Evolutionary conservation across 1,139 yeast species (phyloP).

Genomic region (Kodamaea anthophila): DNA sequence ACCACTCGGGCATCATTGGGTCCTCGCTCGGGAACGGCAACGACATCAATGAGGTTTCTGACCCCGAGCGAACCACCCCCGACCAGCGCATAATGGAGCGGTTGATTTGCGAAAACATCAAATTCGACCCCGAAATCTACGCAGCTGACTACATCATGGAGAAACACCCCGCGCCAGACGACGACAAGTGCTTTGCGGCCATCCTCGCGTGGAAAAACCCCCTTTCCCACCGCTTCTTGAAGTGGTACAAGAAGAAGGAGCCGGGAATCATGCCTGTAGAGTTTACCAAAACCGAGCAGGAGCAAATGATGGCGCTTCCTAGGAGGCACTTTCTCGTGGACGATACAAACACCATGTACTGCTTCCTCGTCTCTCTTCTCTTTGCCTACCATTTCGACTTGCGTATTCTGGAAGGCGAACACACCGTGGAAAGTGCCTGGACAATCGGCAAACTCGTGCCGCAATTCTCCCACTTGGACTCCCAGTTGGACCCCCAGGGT

Average conservation of each 20-base stretch:
- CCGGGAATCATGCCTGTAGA: slow-evolving; percentile 31
- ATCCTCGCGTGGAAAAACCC: slow-evolving; percentile 58
- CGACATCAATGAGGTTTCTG: slow-evolving; percentile 80
- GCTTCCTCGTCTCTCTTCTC: slow-evolving; percentile 57
- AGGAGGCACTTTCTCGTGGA: slow-evolving; percentile 53
- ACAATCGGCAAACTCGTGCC: slow-evolving; percentile 82
- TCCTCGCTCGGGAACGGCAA: slow-evolving; percentile 75
- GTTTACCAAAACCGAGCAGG: slow-evolving; percentile 56
- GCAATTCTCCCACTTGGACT: slow-evolving; percentile 67
- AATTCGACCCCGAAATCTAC: slow-evolving; percentile 85
- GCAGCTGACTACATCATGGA: slow-evolving; percentile 74
- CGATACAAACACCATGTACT: slow-evolving; percentile 41
- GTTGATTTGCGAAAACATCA: slow-evolving; percentile 60
- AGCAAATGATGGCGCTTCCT: slow-evolving; percentile 64
- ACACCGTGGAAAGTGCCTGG: slow-evolving; percentile 89
- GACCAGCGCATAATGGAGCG: slow-evolving; percentile 61
- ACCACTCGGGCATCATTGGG: slow-evolving; percentile 55
- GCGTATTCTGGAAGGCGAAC: slow-evolving; percentile 71
- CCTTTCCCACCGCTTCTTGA: slow-evolving; percentile 32
- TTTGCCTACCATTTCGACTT: slow-evolving; percentile 73
- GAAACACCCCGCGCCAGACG: slow-evolving; percentile 47
- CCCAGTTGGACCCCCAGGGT: slow-evolving; percentile 33
- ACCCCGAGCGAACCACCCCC: slow-evolving; percentile 61
- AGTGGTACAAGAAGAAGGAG: slow-evolving; percentile 42
- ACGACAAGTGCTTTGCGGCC: slow-evolving; percentile 47